A percentile compares a stretch with the other conserved stretches of the same genome.
Evolutionary conservation across 441 rosid species (phyloP).

Genomic region (Croton laevigatus): DNA sequence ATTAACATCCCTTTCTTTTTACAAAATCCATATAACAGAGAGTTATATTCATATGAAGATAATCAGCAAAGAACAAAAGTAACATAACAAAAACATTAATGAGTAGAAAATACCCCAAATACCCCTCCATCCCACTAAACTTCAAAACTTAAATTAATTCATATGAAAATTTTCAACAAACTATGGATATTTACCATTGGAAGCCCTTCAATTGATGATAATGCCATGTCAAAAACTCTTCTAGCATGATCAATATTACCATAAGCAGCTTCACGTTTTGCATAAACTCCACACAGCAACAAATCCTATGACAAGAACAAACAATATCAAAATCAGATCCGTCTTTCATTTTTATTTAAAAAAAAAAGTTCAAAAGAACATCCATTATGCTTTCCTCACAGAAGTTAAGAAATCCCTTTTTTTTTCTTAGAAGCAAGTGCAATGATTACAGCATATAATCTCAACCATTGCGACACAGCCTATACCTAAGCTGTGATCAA

Average conservation of each 20-base stretch:
- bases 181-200: conserved; percentile 45
- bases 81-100: neutral
- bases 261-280: conserved; percentile 78
- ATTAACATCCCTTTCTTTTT: too few relatives aligned
- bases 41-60: neutral
- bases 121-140: conserved; percentile 2
- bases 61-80: neutral
- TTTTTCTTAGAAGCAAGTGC: neutral
- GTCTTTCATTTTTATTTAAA: neutral
- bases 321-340: neutral
- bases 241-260: conserved; percentile 90
- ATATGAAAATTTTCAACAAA: neutral
- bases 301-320: conserved; percentile 53
- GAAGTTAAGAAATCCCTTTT: neutral
- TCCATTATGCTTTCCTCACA: conserved; percentile 3
- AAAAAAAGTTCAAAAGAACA: neutral
- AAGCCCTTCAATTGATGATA: conserved; percentile 76
- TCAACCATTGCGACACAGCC: neutral
- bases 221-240: conserved; percentile 91
- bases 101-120: neutral
- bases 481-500: neutral
- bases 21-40: neutral
- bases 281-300: conserved; percentile 95
- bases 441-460: neutral
- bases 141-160: conserved; percentile 1